Evolutionary conservation across 2,329 filamentous ascomycete genomes (phyloP).

Genomic region (Periconia digitata): DNA sequence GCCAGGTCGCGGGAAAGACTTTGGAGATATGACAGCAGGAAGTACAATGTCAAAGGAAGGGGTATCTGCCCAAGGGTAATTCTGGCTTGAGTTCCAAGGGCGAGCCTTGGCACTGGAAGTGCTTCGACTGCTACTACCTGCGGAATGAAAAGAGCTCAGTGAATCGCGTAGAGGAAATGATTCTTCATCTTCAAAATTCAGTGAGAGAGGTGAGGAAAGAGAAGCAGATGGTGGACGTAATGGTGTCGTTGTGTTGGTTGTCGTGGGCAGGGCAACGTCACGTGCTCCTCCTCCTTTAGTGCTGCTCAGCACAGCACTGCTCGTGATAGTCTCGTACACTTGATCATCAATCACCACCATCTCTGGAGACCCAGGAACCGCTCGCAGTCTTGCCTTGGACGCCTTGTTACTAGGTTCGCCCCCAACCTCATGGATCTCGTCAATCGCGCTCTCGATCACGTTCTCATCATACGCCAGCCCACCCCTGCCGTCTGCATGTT

Average conservation of each 20-base stretch:
- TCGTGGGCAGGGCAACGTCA: too few relatives aligned
- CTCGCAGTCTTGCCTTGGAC: conserved; percentile 37
- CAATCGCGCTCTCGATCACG: conserved; percentile 40
- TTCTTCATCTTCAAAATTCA: conserved; percentile 20
- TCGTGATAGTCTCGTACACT: conserved; percentile 16
- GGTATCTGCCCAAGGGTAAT: conserved; percentile 48
- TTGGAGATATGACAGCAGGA: conserved; percentile 32
- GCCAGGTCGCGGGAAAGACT: conserved; percentile 29
- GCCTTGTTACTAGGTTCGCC: conserved; percentile 29
- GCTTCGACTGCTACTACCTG: conserved; percentile 21
- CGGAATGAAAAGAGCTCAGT: conserved; percentile 27
- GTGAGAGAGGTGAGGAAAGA: conserved; percentile 25
- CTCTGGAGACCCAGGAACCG: conserved; percentile 34
- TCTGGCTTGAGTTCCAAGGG: conserved; percentile 52
- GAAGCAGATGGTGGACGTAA: conserved; percentile 28
- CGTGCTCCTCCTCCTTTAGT: conserved; percentile 22
- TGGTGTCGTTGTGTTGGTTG: conserved; percentile 17
- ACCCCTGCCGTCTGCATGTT: conserved; percentile 27
- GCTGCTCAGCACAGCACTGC: conserved; percentile 19
- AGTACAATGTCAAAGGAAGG: conserved; percentile 46
- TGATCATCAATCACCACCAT: conserved; percentile 38
- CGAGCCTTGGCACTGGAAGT: conserved; percentile 39
- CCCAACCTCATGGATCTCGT: conserved; percentile 32
- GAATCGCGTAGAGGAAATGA: conserved; percentile 18
- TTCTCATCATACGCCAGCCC: conserved; percentile 40